Base-by-base conservation (phyloP, 179 eudicot species). In the Beta lomatogona region DNA sequence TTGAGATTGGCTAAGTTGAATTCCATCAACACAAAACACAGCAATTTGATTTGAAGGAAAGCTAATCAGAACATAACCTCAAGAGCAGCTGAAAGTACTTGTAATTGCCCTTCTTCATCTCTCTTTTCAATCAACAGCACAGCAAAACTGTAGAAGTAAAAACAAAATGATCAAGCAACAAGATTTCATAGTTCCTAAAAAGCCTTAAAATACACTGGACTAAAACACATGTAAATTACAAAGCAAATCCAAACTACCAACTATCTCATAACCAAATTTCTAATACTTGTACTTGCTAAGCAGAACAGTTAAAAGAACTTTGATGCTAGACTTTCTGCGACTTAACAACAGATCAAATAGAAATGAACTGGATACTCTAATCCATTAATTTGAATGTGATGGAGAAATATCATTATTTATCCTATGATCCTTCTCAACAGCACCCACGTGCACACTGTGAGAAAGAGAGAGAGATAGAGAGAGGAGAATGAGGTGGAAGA, bases 101-200 rank as follows among this genome's bases (percentile, higher is more conserved):
- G 99, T 79, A 89, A 88, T 86, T 97, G 97, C 77, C 99, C 98
- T 89, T 91, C 98, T 83, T 94, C 89, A 79, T 97, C 98, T 86
- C 85, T 92, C 81, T 89, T 90, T 85, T 92, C 97, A 88, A 93
- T 87, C 92, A 97, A 82, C 65, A 97, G 88, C 80, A 94, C 97
- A 71, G 97, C 88, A 87, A 87, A 97, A 82, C 98, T 97, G 89
- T 71, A 87, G 4, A 79, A 50, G 76, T 45, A 13, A 65, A 77
- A 83, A 31, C 75, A 58, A 50, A 71, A 75, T 16, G 45, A 73
- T n/a, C 16, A 80, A 61, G n/a, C 57, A 46, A 68, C 45, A 77
- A 59, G 11, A 46, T n/a, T 52, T 57, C 9, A 76, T 8, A 21
- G 25, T 68, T 52, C 6, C n/a, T 9, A 61, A 52, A 71, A 44